Conservation (phyloP, 2,329 filamentous ascomycete species). For the Aspergillus vadensis region DNA sequence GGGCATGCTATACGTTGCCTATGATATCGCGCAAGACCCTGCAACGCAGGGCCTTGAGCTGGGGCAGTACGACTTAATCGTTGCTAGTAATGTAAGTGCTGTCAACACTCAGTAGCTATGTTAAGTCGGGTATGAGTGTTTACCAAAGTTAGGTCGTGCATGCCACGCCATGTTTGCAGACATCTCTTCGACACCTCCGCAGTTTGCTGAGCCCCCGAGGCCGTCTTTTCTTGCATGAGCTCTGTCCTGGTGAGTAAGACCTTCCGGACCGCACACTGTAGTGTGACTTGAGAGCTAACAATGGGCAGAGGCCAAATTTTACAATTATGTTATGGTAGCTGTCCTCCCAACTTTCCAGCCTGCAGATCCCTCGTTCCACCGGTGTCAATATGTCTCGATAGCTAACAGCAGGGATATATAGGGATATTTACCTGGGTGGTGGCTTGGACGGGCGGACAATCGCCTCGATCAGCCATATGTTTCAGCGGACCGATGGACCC, state of each 20-base stretch:
- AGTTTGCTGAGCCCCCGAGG: constrained; percentile 5
- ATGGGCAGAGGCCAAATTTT: not conserved
- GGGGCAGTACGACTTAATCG: constrained; percentile 36
- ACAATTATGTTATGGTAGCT: not conserved
- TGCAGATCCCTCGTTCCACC: too few species aligned
- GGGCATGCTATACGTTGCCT: constrained; percentile 31
- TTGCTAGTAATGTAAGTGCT: constrained; percentile 25
- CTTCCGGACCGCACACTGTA: too few species aligned
- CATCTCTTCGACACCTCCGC: not conserved
- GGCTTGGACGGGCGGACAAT: constrained; percentile 8
- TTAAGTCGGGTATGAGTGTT: too few species aligned
- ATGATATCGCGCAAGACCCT: constrained; percentile 34
- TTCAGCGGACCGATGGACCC: not conserved
- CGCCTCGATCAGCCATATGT: constrained; percentile 4
- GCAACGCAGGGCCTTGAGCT: constrained; percentile 31
- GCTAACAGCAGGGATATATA: not conserved
- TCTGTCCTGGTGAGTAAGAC: not conserved
- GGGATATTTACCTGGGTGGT: constrained; percentile 14
- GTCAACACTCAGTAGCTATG: not conserved
- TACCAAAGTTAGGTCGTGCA: constrained; percentile 33
- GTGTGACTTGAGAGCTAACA: not conserved
- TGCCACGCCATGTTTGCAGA: constrained; percentile 26
- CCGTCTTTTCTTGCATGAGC: constrained; percentile 11
- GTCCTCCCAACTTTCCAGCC: not conserved
- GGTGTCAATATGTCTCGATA: too few species aligned